Conservation (phyloP, 2,329 filamentous ascomycete genomes). For the Chrysosporium keratinophilum region DNA sequence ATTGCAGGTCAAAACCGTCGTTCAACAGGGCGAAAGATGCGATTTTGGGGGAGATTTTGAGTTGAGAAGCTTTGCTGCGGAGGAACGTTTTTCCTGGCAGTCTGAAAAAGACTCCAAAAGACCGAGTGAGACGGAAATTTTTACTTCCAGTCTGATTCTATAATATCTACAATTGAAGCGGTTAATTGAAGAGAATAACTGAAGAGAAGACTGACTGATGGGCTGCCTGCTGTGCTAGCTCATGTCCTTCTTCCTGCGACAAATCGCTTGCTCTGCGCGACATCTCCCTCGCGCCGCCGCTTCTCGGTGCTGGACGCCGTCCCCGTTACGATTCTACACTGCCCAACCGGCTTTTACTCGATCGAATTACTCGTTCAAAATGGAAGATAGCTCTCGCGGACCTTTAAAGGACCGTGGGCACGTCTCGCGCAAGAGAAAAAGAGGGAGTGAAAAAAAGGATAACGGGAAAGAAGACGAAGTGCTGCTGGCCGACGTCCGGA, state of each 20-base stretch:
- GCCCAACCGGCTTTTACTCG: not conserved
- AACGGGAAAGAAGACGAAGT: slow-evolving; percentile 47
- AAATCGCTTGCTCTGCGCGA: not conserved
- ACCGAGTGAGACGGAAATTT: too few relatives aligned
- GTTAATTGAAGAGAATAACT: not conserved
- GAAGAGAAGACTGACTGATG: not conserved
- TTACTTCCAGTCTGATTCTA: not conserved
- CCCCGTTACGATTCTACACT: not conserved
- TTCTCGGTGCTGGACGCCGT: not conserved
- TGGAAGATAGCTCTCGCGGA: not conserved
- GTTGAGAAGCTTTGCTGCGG: slow-evolving; percentile 7
- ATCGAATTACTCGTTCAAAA: not conserved
- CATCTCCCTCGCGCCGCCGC: not conserved
- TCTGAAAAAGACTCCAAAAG: not conserved
- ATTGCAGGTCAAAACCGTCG: not conserved
- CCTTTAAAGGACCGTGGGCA: not conserved
- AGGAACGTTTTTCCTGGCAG: slow-evolving; percentile 1
- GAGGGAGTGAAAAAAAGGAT: slow-evolving; percentile 6
- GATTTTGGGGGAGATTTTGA: not conserved
- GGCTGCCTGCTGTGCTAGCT: not conserved
- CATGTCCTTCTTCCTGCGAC: slow-evolving; percentile 4
- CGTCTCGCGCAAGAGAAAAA: slow-evolving; percentile 12
- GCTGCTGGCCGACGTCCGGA: slow-evolving; percentile 51
- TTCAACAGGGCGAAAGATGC: too few relatives aligned
- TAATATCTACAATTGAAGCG: not conserved